Evolutionary conservation across 352 stramenopile genomes (phyloP).

Genomic region (Thalassiosira tumida): DNA sequence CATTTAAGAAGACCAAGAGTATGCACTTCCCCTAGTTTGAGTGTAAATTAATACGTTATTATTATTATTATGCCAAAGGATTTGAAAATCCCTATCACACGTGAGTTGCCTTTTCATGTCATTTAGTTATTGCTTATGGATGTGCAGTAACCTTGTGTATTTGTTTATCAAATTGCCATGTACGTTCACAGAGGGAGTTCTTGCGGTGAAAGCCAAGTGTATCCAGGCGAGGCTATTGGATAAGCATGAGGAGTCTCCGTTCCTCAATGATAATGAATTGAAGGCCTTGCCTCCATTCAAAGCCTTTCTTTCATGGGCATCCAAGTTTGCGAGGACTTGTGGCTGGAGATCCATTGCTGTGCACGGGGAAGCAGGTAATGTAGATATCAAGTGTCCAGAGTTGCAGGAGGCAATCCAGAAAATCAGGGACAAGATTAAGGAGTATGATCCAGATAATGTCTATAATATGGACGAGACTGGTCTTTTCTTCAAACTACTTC

Average conservation of each 20-base stretch:
- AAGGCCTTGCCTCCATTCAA: background rate
- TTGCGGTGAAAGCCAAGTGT: background rate
- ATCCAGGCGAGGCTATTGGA: too few species aligned
- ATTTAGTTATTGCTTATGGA: background rate
- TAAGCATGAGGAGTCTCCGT: background rate
- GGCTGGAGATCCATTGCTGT: conserved; percentile 6
- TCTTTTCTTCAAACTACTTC: conserved; percentile 10
- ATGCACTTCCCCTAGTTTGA: background rate
- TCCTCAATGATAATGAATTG: background rate
- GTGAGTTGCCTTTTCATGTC: background rate
- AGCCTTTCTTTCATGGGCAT: background rate
- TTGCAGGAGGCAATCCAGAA: background rate
- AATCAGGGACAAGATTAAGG: background rate
- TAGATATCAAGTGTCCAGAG: background rate
- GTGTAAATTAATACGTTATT: conserved; percentile 3
- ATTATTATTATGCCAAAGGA: background rate
- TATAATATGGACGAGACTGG: conserved; percentile 51
- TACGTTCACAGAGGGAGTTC: background rate
- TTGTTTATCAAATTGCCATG: background rate
- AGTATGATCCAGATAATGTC: conserved; percentile 12
- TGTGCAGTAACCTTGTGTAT: background rate
- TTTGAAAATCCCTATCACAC: conserved; percentile 17
- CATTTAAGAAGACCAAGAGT: background rate
- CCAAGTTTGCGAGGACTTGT: background rate
- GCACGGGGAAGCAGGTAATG: background rate